Evolutionary conservation across 1,139 yeast species (phyloP).

Genomic region (Scheffersomyces titani): DNA sequence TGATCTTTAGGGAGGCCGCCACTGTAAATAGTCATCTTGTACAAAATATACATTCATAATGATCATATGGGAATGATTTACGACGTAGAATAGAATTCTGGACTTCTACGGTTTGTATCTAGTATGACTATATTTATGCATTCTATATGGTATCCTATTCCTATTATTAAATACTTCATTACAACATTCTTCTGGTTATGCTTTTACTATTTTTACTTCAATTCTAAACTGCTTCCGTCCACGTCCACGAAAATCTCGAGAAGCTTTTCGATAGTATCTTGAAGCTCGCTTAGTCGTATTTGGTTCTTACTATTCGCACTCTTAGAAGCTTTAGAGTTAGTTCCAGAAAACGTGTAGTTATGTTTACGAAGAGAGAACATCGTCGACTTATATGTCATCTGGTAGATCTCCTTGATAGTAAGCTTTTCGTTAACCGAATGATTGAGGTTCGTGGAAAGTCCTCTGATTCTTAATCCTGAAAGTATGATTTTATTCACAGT

Average conservation of each 20-base stretch:
- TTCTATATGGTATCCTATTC: background rate
- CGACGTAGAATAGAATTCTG: background rate
- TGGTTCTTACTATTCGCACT: background rate
- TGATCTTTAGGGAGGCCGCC: background rate
- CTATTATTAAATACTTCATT: background rate
- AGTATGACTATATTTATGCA: too few relatives aligned
- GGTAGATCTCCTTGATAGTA: conserved; percentile 42
- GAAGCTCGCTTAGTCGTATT: conserved; percentile 28
- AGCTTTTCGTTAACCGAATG: conserved; percentile 32
- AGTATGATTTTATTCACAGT: conserved; percentile 38
- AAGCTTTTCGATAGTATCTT: conserved; percentile 38
- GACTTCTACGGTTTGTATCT: too few relatives aligned
- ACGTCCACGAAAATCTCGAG: conserved; percentile 38
- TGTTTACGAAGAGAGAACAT: conserved; percentile 41
- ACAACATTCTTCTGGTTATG: background rate
- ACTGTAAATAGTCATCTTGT: conserved; percentile 1
- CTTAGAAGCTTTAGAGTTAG: background rate
- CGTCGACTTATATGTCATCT: conserved; percentile 44
- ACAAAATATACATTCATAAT: background rate
- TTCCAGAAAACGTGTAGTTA: conserved; percentile 25
- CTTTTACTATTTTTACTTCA: background rate
- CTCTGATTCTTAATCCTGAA: conserved; percentile 46
- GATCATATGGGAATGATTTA: background rate
- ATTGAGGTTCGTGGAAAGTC: conserved; percentile 30
- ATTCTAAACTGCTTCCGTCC: conserved; percentile 11